Evolutionary conservation across 2,329 filamentous ascomycete genomes (phyloP).

Genomic region (Ophiostoma himal-ulmi): DNA sequence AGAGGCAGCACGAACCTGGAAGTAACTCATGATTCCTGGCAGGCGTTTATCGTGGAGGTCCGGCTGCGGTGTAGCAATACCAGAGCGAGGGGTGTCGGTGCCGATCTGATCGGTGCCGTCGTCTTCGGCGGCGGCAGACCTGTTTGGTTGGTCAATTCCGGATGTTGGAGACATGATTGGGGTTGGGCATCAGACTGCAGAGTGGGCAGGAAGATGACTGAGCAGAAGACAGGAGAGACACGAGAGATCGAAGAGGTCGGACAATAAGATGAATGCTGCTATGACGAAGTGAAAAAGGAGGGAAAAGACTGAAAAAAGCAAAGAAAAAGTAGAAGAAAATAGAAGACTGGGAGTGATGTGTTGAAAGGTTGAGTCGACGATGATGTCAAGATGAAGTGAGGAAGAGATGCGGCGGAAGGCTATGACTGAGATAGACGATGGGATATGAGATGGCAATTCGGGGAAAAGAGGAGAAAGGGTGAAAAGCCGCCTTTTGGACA

Average conservation of each 20-base stretch:
- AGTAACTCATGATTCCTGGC: constrained; percentile 94
- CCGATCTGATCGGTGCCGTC: constrained; percentile 71
- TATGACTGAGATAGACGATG: neutral
- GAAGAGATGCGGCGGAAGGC: neutral
- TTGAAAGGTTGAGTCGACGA: neutral
- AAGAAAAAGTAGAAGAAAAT: neutral
- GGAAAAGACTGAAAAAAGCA: neutral
- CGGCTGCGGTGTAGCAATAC: constrained; percentile 86
- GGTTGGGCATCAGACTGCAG: constrained; percentile 17
- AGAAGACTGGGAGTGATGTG: neutral
- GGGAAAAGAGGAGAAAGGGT: constrained; percentile 4
- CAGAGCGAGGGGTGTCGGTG: constrained; percentile 81
- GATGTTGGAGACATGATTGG: constrained; percentile 35
- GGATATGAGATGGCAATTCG: constrained; percentile 2
- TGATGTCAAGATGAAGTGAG: neutral
- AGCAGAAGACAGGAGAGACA: neutral
- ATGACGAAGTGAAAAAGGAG: neutral
- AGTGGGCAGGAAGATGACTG: neutral
- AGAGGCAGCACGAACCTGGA: constrained; percentile 96
- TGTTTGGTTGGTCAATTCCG: constrained; percentile 49
- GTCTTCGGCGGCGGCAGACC: constrained; percentile 57
- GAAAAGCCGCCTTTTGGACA: neutral
- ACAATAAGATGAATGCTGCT: neutral
- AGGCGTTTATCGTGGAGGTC: constrained; percentile 92
- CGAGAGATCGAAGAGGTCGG: neutral